These are phyloP conservation scores for Exidia glandulosa DNA, from an alignment of 768 basidiomycete species.

Conservation along the genomic window DNA sequence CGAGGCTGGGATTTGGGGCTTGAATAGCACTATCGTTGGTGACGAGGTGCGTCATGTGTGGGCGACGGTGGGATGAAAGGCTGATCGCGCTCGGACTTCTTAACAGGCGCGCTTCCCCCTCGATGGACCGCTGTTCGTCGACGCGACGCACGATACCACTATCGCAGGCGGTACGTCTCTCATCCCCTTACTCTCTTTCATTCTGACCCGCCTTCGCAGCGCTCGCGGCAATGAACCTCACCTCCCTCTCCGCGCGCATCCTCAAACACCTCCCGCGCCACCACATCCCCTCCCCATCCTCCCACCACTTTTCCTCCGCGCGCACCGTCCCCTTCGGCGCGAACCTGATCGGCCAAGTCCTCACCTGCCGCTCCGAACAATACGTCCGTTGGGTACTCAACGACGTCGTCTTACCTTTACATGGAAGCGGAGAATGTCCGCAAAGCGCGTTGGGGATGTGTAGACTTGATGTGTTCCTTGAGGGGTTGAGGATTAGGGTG, in stretches of 20 bases:
- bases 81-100: slow-evolving; percentile 59
- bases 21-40: not conserved
- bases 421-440: not conserved
- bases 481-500: not conserved
- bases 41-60: not conserved
- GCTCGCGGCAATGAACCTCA: not conserved
- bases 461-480: not conserved
- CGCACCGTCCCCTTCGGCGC: slow-evolving; percentile 81
- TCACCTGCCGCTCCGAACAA: slow-evolving; percentile 40
- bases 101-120: slow-evolving; percentile 18
- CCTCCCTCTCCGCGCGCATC: not conserved
- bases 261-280: not conserved
- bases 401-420: slow-evolving; percentile 72
- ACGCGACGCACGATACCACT: not conserved
- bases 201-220: not conserved
- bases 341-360: slow-evolving; percentile 53
- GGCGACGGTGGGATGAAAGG: too few species aligned
- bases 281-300: not conserved
- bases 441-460: not conserved
- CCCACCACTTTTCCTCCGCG: not conserved
- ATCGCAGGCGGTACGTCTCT: not conserved
- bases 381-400: slow-evolving; percentile 53
- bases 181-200: not conserved
- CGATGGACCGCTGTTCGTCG: not conserved
- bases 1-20: not conserved